Evolutionary conservation across 176 grass and related monocot genomes (phyloP).

Genomic region (Tillandsia leiboldiana): DNA sequence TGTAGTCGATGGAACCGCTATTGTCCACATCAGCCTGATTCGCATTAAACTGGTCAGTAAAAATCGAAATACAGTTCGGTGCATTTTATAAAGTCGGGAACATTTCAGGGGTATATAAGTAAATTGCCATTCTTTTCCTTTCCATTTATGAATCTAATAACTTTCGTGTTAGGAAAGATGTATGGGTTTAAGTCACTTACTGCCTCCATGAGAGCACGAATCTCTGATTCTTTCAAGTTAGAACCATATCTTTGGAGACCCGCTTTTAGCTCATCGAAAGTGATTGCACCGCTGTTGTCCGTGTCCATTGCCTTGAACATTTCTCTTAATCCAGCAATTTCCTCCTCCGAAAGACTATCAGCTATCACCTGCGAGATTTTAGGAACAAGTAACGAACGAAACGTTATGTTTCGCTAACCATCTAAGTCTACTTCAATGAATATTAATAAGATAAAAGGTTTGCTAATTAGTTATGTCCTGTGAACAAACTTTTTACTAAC

Average conservation of each 20-base stretch:
- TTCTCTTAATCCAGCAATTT: slow-evolving; percentile 57
- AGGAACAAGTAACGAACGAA: not conserved
- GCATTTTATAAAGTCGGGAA: not conserved
- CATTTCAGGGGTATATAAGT: no score
- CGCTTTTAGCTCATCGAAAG: slow-evolving; percentile 61
- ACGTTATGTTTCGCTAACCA: no score
- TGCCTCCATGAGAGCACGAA: slow-evolving; percentile 53
- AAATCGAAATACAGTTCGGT: not conserved
- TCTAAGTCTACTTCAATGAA: no score
- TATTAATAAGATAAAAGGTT: no score
- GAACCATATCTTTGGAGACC: slow-evolving; percentile 37
- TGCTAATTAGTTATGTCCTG: no score
- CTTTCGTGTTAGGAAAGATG: not conserved
- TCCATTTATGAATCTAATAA: not conserved
- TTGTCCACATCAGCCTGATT: slow-evolving; percentile 45
- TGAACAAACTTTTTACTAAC: no score
- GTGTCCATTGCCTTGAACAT: slow-evolving; percentile 73
- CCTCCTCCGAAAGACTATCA: slow-evolving; percentile 42
- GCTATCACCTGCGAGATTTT: slow-evolving; percentile 31
- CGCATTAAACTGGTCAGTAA: slow-evolving; percentile 1
- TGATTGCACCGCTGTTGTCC: slow-evolving; percentile 52
- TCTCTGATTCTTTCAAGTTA: slow-evolving; percentile 42
- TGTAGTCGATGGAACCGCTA: slow-evolving; percentile 58
- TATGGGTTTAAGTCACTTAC: slow-evolving; percentile 1
- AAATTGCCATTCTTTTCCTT: not conserved